Conservation (phyloP, 2,329 filamentous ascomycete genomes). For the Alternaria sp. region DNA sequence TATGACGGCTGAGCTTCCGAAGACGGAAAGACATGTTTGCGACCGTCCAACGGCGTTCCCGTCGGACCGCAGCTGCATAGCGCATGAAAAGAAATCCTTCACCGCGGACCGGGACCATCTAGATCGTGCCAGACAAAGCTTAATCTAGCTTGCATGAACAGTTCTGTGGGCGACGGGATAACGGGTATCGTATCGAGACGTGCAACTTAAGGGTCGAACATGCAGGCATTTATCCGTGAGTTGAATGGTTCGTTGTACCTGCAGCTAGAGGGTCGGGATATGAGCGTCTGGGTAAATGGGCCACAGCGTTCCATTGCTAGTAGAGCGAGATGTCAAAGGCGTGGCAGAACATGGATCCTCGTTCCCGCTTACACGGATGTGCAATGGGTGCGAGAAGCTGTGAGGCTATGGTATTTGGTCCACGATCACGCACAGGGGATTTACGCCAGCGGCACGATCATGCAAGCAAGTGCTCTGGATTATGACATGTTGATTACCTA, state of each 20-base stretch:
- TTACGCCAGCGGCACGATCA: background rate
- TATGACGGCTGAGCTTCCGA: background rate
- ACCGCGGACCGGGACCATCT: background rate
- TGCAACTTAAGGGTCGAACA: background rate
- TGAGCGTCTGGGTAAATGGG: slow-evolving; percentile 14
- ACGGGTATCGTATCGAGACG: slow-evolving; percentile 15
- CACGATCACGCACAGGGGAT: background rate
- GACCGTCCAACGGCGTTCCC: background rate
- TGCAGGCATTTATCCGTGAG: slow-evolving; percentile 21
- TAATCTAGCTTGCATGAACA: slow-evolving; percentile 14
- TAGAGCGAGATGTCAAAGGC: background rate
- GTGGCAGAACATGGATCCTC: background rate
- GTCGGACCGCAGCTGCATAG: slow-evolving; percentile 11
- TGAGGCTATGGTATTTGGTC: background rate
- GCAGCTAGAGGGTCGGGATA: background rate
- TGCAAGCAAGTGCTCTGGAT: background rate
- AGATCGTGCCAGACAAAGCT: slow-evolving; percentile 1
- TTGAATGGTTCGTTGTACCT: slow-evolving; percentile 6
- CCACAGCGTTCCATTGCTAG: background rate
- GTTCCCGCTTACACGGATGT: background rate
- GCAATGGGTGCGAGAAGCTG: background rate
- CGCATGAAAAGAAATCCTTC: slow-evolving; percentile 1
- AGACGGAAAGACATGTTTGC: background rate
- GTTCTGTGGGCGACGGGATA: slow-evolving; percentile 10
- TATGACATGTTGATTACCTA: background rate